Percentiles rank a stretch among this genome's conserved stretches.
These are phyloP conservation scores for Magnusiomyces suaveolens DNA, from an alignment of 1,139 yeast species.

Conservation along the genomic window DNA sequence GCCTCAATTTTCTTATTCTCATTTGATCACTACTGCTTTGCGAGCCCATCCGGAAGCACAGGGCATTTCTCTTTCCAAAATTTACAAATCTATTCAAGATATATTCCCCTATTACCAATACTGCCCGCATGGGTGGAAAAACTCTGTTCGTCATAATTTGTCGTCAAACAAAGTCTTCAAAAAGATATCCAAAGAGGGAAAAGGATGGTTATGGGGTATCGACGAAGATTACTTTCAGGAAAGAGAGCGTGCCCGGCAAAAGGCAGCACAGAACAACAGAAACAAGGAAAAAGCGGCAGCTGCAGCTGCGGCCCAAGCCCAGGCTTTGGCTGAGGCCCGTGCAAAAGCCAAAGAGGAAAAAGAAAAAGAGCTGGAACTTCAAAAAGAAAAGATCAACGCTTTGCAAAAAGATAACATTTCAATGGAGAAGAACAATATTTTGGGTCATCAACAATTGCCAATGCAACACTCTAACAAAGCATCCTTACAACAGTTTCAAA, in stretches of 20 bases:
- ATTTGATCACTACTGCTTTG: conserved; percentile 69
- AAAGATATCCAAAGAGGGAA: conserved; percentile 66
- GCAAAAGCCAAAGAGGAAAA: conserved; percentile 8
- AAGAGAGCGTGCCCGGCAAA: conserved; percentile 63
- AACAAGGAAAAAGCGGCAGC: conserved; percentile 27
- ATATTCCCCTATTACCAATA: conserved; percentile 83
- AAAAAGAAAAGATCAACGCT: not conserved
- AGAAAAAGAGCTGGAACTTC: not conserved
- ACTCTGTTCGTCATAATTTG: conserved; percentile 79
- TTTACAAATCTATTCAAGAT: conserved; percentile 77
- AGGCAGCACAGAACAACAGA: conserved; percentile 27
- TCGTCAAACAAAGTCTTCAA: conserved; percentile 78
- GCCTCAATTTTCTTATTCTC: conserved; percentile 72
- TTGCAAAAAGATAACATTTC: not conserved
- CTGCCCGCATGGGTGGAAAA: conserved; percentile 97
- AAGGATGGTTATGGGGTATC: conserved; percentile 88
- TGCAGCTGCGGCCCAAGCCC: conserved; percentile 21
- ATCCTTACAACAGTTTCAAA: conserved; percentile 4
- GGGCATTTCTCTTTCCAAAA: conserved; percentile 78
- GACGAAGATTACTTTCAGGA: conserved; percentile 79
- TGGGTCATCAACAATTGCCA: not conserved
- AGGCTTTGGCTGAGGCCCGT: conserved; percentile 19
- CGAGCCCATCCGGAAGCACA: conserved; percentile 51
- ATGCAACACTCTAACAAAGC: conserved; percentile 4
- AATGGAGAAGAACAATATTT: not conserved